phyloP scores from a whole-genome alignment of 768 basidiomycete genomes.

The Leccinum incarnatum region DNA sequence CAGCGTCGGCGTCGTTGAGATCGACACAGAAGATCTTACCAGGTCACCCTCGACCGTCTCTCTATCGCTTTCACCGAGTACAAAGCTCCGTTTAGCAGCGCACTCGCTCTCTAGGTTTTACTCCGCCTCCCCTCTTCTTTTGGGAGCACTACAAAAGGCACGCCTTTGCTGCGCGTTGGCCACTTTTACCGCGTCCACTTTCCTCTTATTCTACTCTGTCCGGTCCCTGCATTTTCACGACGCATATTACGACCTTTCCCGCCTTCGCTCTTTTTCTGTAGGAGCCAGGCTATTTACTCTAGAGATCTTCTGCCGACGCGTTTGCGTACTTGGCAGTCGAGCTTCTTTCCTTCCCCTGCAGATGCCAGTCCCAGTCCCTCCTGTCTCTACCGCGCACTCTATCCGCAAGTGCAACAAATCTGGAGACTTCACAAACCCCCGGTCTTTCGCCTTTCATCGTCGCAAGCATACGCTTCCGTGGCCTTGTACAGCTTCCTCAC shows the following conservation, averaged over 20 bases:
- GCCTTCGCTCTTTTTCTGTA: constrained; percentile 37
- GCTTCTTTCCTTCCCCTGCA: constrained; percentile 48
- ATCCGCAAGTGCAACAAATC: constrained; percentile 58
- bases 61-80: constrained; percentile 6
- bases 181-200: constrained; percentile 35
- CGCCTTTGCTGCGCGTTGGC: constrained; percentile 94
- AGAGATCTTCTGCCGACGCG: constrained; percentile 43
- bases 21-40: constrained; percentile 32
- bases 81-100: constrained; percentile 16
- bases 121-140: constrained; percentile 26
- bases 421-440: constrained; percentile 37
- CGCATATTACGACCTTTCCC: constrained; percentile 58
- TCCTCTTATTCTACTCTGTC: constrained; percentile 31
- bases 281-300: constrained; percentile 40
- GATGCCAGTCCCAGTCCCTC: constrained; percentile 88
- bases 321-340: constrained; percentile 43
- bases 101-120: constrained; percentile 20
- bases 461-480: constrained; percentile 58
- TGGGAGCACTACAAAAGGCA: constrained; percentile 65
- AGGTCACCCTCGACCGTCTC: constrained; percentile 21
- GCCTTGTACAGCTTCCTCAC: constrained; percentile 58
- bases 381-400: constrained; percentile 56
- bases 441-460: constrained; percentile 48
- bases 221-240: constrained; percentile 52
- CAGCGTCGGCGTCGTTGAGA: constrained; percentile 44